Evolutionary conservation across 164 flowering plant genomes (phyloP).

Genomic region (Pachysandra terminalis): DNA sequence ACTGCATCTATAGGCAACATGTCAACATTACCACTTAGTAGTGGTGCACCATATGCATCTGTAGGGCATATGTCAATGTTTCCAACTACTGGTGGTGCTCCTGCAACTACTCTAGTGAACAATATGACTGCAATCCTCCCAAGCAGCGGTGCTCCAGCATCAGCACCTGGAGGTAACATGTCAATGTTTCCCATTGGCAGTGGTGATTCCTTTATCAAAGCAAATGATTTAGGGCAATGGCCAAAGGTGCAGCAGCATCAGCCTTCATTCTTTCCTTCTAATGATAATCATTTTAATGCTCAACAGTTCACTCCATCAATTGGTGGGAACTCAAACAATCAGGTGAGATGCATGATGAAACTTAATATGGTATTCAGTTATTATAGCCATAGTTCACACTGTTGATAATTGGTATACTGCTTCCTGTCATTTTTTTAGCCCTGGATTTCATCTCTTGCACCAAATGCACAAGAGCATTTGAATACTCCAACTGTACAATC

Average conservation of each 20-base stretch:
- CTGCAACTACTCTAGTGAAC: conserved; percentile 15
- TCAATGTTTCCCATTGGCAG: conserved; percentile 16
- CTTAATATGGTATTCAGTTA: not conserved
- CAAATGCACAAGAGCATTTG: conserved; percentile 37
- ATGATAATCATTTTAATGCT: conserved; percentile 29
- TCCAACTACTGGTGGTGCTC: conserved; percentile 14
- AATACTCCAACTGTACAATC: conserved; percentile 26
- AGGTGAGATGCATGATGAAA: conserved; percentile 32
- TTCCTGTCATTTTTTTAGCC: conserved; percentile 28
- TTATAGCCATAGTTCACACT: not conserved
- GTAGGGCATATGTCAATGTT: conserved; percentile 10
- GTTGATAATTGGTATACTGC: not conserved
- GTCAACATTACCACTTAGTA: conserved; percentile 9
- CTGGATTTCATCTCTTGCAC: conserved; percentile 38
- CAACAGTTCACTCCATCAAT: conserved; percentile 28
- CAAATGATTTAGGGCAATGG: conserved; percentile 44
- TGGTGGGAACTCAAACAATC: conserved; percentile 44
- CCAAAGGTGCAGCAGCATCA: conserved; percentile 41
- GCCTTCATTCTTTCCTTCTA: conserved; percentile 33
- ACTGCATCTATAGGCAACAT: conserved; percentile 13
- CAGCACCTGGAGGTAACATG: conserved; percentile 20
- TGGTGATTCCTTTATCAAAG: conserved; percentile 28
- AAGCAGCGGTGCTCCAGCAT: conserved; percentile 21
- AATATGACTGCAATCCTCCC: conserved; percentile 12
- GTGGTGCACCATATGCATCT: conserved; percentile 10